phyloP scores from a whole-genome alignment of 78 protist genomes.

The Dictyostelium brefeldianum region DNA sequence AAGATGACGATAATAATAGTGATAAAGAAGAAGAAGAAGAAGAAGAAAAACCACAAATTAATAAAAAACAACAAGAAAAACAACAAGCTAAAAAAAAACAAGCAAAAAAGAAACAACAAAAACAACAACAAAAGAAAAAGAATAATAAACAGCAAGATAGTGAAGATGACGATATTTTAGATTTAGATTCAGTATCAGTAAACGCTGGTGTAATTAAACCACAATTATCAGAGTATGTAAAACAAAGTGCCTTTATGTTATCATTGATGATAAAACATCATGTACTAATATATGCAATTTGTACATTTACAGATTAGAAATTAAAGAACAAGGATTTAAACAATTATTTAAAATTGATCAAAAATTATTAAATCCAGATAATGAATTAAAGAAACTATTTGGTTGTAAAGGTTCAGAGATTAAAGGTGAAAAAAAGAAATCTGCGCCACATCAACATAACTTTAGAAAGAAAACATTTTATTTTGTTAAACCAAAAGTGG shows the following conservation, averaged over 20 bases:
- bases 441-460: background rate
- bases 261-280: background rate
- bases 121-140: background rate
- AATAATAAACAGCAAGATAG: background rate
- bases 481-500: slow-evolving; percentile 40
- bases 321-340: background rate
- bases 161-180: background rate
- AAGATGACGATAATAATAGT: background rate
- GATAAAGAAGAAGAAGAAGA: slow-evolving; percentile 17
- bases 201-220: background rate
- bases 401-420: slow-evolving; percentile 70
- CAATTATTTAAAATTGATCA: slow-evolving; percentile 23
- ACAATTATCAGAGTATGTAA: background rate
- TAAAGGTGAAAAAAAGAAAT: slow-evolving; percentile 42
- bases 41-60: slow-evolving; percentile 27
- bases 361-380: slow-evolving; percentile 18
- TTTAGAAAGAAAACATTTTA: slow-evolving; percentile 43
- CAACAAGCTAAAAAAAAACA: slow-evolving; percentile 5
- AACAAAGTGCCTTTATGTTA: background rate
- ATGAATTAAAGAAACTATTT: slow-evolving; percentile 59
- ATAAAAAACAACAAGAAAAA: background rate
- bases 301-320: background rate
- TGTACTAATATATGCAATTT: background rate
- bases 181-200: background rate
- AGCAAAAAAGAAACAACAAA: slow-evolving; percentile 44